These are phyloP conservation scores for Russula vinacea DNA, from an alignment of 768 basidiomycete genomes.

Conservation along the genomic window DNA sequence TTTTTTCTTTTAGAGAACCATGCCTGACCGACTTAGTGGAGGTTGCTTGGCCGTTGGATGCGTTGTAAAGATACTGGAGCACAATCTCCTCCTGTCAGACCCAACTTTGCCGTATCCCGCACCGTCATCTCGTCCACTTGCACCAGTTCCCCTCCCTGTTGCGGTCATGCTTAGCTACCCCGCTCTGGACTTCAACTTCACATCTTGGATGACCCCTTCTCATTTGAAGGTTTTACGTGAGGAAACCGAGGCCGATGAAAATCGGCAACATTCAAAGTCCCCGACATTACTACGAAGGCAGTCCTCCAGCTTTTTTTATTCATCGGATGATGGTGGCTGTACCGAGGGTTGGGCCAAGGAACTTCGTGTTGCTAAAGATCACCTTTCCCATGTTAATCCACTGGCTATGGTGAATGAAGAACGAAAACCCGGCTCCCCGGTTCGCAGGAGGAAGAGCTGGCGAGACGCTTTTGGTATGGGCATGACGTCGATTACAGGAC, in stretches of 20 bases:
- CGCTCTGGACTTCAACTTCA: conserved; percentile 95
- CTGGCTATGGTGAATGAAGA: conserved; percentile 83
- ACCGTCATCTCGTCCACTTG: conserved; percentile 32
- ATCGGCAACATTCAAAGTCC: conserved; percentile 24
- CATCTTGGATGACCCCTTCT: conserved; percentile 90
- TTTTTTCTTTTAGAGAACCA: conserved; percentile 9
- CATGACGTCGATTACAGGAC: conserved; percentile 30
- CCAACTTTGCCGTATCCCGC: conserved; percentile 19
- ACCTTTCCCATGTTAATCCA: conserved; percentile 85
- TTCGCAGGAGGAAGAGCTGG: conserved; percentile 37
- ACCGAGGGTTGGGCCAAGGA: conserved; percentile 29
- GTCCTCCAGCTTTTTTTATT: conserved; percentile 76
- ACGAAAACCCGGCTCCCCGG: conserved; percentile 30
- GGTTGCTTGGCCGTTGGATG: conserved; percentile 83
- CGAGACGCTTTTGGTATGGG: conserved; percentile 34
- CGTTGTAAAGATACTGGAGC: conserved; percentile 80
- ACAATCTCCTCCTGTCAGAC: conserved; percentile 38
- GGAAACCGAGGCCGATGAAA: conserved; percentile 43
- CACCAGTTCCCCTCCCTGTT: conserved; percentile 64
- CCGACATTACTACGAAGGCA: conserved; percentile 40
- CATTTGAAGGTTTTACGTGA: conserved; percentile 80
- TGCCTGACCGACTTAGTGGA: conserved; percentile 52
- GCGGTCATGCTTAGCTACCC: conserved; percentile 88
- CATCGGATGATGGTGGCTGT: conserved; percentile 65
- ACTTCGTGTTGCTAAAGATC: conserved; percentile 46